Conservation (phyloP, 2,329 filamentous ascomycete species). For the Microcyclosporella mali region DNA sequence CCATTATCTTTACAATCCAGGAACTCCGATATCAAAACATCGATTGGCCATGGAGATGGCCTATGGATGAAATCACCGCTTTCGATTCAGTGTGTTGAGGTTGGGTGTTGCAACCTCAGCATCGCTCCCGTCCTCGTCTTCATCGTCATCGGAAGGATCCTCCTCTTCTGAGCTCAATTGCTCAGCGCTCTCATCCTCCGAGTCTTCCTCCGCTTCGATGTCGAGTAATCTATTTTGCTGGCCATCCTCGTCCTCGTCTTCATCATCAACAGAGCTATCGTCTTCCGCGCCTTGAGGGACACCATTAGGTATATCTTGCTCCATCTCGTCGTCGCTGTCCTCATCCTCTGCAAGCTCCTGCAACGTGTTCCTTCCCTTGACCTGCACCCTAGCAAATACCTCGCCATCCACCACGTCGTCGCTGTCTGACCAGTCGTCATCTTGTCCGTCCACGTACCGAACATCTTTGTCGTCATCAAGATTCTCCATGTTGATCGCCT, state of each 20-base stretch:
- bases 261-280: constrained; percentile 12
- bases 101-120: constrained; percentile 3
- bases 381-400: constrained; percentile 40
- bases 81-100: constrained; percentile 5
- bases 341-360: neutral
- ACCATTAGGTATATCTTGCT: constrained; percentile 11
- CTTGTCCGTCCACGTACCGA: constrained; percentile 81
- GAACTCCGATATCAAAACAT: neutral
- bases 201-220: constrained; percentile 47
- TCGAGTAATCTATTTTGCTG: constrained; percentile 42
- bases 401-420: constrained; percentile 47
- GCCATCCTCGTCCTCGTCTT: constrained; percentile 22
- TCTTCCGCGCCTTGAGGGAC: constrained; percentile 14
- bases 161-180: constrained; percentile 26
- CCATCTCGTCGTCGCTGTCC: constrained; percentile 13
- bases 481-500: constrained; percentile 48
- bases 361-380: neutral
- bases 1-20: neutral
- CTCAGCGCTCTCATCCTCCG: constrained; percentile 35
- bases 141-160: constrained; percentile 1
- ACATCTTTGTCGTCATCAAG: constrained; percentile 65
- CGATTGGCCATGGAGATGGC: neutral
- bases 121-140: constrained; percentile 10
- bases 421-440: constrained; percentile 50
- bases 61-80: constrained; percentile 2